Percentiles rank a stretch among this genome's conserved stretches.
Conservation (phyloP, 176 grass and related monocot genomes). For the Aegilops tauschii region DNA sequence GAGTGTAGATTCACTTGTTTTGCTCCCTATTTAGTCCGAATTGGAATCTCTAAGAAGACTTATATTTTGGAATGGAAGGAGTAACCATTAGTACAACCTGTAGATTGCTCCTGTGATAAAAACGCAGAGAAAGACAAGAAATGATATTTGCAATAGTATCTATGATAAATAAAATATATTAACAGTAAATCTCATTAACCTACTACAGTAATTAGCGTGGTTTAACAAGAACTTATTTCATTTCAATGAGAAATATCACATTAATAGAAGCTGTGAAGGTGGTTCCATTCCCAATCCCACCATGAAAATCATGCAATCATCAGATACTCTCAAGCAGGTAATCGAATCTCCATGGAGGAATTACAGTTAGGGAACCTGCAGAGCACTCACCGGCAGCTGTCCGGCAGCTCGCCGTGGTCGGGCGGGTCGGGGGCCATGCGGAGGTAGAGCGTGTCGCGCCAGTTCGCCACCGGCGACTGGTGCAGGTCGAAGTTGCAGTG, state of each 20-base stretch:
- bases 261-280: too few species aligned
- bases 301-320: too few species aligned
- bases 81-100: not conserved
- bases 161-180: not conserved
- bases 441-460: conserved; percentile 64
- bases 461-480: conserved; percentile 43
- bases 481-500: conserved; percentile 67
- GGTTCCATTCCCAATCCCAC: too few species aligned
- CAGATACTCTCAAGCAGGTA: too few species aligned
- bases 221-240: not conserved
- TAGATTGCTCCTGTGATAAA: too few species aligned
- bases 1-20: too few species aligned
- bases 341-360: not conserved
- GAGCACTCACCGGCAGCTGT: conserved; percentile 37
- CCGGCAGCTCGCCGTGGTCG: conserved; percentile 24
- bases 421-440: conserved; percentile 50
- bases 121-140: not conserved
- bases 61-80: too few species aligned
- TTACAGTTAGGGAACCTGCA: not conserved
- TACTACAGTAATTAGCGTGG: too few species aligned
- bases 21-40: too few species aligned
- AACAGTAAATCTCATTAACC: too few species aligned
- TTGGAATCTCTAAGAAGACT: too few species aligned
- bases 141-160: not conserved
- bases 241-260: too few species aligned